phyloP scores from a whole-genome alignment of 2,329 filamentous ascomycete genomes.

The Epichloe typhina region DNA sequence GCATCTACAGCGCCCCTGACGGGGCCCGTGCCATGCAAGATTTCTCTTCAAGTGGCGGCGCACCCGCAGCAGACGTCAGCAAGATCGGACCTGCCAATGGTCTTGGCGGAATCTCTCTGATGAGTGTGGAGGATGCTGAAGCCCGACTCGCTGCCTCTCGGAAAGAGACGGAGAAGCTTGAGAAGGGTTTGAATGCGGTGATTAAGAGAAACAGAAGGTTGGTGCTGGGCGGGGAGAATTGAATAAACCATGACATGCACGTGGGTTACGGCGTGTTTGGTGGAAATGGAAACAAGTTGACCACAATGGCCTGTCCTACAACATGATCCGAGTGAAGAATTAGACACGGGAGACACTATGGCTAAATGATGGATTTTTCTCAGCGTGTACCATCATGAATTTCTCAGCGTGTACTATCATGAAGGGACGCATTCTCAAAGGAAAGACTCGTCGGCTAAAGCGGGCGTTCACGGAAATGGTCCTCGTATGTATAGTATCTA shows the following conservation, averaged over 20 bases:
- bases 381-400: too few relatives aligned
- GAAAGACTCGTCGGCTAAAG: too few relatives aligned
- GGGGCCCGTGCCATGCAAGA: conserved; percentile 22
- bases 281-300: too few relatives aligned
- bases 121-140: conserved; percentile 53
- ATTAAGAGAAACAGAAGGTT: conserved; percentile 47
- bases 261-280: too few relatives aligned
- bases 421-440: too few relatives aligned
- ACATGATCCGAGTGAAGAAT: too few relatives aligned
- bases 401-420: too few relatives aligned
- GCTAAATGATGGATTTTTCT: too few relatives aligned
- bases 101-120: conserved; percentile 35
- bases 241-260: neutral
- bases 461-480: too few relatives aligned
- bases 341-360: too few relatives aligned
- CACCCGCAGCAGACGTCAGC: conserved; percentile 14
- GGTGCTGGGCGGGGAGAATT: conserved; percentile 25
- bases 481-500: too few relatives aligned
- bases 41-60: conserved; percentile 16
- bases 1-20: conserved; percentile 27
- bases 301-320: too few relatives aligned
- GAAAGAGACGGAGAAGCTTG: conserved; percentile 48
- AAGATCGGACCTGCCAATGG: conserved; percentile 18
- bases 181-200: conserved; percentile 46
- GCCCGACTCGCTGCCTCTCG: conserved; percentile 35